These are phyloP conservation scores for Periconia sp. DNA, from an alignment of 2,329 filamentous ascomycete genomes.

Conservation along the genomic window DNA sequence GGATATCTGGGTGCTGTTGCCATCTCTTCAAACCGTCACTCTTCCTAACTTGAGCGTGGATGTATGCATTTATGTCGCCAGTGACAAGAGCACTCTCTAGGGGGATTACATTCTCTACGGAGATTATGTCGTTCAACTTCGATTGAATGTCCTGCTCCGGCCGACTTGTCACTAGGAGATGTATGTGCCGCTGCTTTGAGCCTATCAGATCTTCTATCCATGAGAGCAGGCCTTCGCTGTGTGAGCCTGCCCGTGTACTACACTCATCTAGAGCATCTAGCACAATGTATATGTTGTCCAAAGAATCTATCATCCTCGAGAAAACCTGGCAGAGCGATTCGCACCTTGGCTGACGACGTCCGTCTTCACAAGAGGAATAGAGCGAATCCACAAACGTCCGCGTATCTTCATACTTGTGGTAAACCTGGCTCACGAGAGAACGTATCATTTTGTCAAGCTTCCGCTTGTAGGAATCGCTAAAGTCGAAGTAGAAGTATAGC, in stretches of 20 bases:
- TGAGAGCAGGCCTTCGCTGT: too few species aligned
- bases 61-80: slow-evolving; percentile 29
- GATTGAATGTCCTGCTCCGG: slow-evolving; percentile 31
- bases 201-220: slow-evolving; percentile 29
- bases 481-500: slow-evolving; percentile 37
- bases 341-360: slow-evolving; percentile 22
- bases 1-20: slow-evolving; percentile 24
- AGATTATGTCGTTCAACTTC: slow-evolving; percentile 16
- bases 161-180: slow-evolving; percentile 31
- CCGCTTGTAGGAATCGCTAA: slow-evolving; percentile 44
- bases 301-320: slow-evolving; percentile 26
- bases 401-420: slow-evolving; percentile 13
- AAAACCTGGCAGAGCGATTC: slow-evolving; percentile 22
- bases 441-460: slow-evolving; percentile 36
- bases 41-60: too few species aligned
- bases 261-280: slow-evolving; percentile 37
- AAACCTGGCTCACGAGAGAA: slow-evolving; percentile 43
- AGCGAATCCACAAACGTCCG: slow-evolving; percentile 24
- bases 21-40: slow-evolving; percentile 27
- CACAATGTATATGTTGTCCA: slow-evolving; percentile 17
- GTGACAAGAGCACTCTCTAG: slow-evolving; percentile 29
- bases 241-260: slow-evolving; percentile 13
- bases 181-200: slow-evolving; percentile 22
- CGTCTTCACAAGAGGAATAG: slow-evolving; percentile 24
- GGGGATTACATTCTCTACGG: slow-evolving; percentile 13